Conservation (phyloP, 169 alveolate genomes). For the Plasmodium relictum region DNA sequence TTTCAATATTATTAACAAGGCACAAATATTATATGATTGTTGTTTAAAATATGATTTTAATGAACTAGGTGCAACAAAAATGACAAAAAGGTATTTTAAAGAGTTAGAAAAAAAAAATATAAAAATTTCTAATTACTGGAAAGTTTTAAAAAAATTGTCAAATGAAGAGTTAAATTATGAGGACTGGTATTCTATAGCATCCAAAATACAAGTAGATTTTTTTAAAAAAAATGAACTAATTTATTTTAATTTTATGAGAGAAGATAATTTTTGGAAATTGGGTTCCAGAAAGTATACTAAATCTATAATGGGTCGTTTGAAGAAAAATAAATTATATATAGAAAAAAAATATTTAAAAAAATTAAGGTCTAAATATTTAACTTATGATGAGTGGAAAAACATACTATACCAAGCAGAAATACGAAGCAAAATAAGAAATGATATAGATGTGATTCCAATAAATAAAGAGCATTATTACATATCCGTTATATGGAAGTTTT, state of each 20-base stretch:
- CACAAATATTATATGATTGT: slow-evolving; percentile 30
- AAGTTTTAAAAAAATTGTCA: slow-evolving; percentile 42
- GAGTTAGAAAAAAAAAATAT: slow-evolving; percentile 50
- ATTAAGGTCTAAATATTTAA: slow-evolving; percentile 15
- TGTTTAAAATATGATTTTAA: slow-evolving; percentile 62
- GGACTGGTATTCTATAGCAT: slow-evolving; percentile 62
- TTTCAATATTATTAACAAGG: slow-evolving; percentile 26
- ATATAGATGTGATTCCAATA: not conserved
- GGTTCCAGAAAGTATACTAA: slow-evolving; percentile 43
- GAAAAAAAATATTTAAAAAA: slow-evolving; percentile 17
- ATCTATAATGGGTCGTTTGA: not conserved
- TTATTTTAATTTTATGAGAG: slow-evolving; percentile 33
- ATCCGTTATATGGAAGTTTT: slow-evolving; percentile 51
- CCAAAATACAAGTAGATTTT: slow-evolving; percentile 46
- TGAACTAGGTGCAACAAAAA: slow-evolving; percentile 65
- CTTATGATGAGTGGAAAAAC: slow-evolving; percentile 51
- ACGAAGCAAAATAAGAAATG: slow-evolving; percentile 10
- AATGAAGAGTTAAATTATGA: slow-evolving; percentile 68
- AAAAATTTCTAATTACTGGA: slow-evolving; percentile 30
- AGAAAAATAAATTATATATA: slow-evolving; percentile 28
- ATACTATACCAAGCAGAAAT: slow-evolving; percentile 22
- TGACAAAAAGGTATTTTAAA: slow-evolving; percentile 43
- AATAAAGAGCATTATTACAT: slow-evolving; percentile 50
- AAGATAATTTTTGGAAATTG: slow-evolving; percentile 54
- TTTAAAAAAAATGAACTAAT: slow-evolving; percentile 60